phyloP scores from a whole-genome alignment of 2,329 filamentous ascomycete species.

The Atkinsonella hypoxylon region DNA sequence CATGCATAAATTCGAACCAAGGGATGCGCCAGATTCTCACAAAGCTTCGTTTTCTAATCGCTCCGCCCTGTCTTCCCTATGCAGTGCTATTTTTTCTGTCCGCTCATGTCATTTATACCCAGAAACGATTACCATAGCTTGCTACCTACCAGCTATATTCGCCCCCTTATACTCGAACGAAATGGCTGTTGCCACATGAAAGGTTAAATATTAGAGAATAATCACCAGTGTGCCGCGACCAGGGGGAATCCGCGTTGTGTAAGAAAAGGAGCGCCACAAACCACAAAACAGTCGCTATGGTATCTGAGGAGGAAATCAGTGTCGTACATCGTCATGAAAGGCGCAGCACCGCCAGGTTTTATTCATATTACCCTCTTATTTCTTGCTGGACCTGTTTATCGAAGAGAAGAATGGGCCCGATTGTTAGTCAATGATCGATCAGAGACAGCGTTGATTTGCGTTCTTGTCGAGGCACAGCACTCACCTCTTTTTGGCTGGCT shows the following conservation, averaged over 20 bases:
- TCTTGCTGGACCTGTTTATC: conserved; percentile 9
- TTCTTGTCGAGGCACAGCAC: neutral
- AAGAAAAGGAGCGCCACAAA: neutral
- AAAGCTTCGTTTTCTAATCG: too few species aligned
- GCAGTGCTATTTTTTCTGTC: neutral
- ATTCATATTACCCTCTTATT: conserved; percentile 4
- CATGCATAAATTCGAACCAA: neutral
- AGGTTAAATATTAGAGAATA: conserved; percentile 1
- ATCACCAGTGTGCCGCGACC: neutral
- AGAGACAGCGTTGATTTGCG: neutral
- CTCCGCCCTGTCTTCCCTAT: neutral
- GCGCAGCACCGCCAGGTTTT: neutral
- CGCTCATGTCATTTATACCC: neutral
- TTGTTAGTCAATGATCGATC: neutral
- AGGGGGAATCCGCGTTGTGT: conserved; percentile 2
- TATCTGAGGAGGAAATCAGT: conserved; percentile 7
- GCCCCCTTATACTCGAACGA: neutral
- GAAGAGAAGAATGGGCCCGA: neutral
- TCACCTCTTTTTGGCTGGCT: conserved; percentile 14
- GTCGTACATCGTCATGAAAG: conserved; percentile 7
- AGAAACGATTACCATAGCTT: neutral
- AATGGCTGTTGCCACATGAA: conserved; percentile 1
- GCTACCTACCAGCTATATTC: neutral
- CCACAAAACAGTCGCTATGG: conserved; percentile 8
- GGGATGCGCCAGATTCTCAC: neutral